phyloP scores from a whole-genome alignment of 345 rosid species.

The Carallia pectinifolia region DNA sequence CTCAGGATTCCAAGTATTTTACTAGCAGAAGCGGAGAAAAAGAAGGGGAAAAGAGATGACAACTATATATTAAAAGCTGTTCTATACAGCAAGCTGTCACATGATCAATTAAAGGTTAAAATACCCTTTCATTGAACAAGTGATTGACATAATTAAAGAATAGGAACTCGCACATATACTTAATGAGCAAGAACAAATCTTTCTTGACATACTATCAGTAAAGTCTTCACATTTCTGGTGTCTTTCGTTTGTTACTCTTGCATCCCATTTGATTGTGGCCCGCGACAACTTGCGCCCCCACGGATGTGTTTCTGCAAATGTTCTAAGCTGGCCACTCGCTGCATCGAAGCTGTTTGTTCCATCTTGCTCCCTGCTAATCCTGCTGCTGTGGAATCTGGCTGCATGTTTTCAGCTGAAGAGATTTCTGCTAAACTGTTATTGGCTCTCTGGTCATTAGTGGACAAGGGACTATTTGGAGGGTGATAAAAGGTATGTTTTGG shows the following conservation, averaged over 20 bases:
- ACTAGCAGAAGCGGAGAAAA: no score
- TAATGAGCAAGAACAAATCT: neutral
- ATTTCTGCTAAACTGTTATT: constrained; percentile 38
- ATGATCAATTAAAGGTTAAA: constrained; percentile 6
- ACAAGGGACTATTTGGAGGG: constrained; percentile 26
- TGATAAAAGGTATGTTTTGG: constrained; percentile 35
- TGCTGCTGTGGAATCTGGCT: constrained; percentile 28
- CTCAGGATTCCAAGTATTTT: no score
- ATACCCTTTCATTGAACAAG: constrained; percentile 2
- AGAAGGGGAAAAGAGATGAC: no score
- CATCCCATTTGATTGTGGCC: constrained; percentile 24
- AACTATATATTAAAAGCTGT: constrained; percentile 13
- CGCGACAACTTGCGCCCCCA: constrained; percentile 36
- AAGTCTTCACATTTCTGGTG: neutral
- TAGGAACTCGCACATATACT: neutral
- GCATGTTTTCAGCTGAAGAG: constrained; percentile 44
- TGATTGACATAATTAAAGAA: neutral
- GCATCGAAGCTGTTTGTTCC: constrained; percentile 62
- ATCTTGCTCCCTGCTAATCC: constrained; percentile 52
- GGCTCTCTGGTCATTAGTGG: constrained; percentile 30
- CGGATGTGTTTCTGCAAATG: constrained; percentile 82
- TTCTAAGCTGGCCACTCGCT: constrained; percentile 88
- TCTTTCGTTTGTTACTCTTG: constrained; percentile 9
- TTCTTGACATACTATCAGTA: neutral
- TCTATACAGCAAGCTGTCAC: constrained; percentile 10